Evolutionary conservation across 2,329 filamentous ascomycete genomes (phyloP), one percentile per base, ranked within the genome.

Genomic region (Claviceps africana): DNA sequence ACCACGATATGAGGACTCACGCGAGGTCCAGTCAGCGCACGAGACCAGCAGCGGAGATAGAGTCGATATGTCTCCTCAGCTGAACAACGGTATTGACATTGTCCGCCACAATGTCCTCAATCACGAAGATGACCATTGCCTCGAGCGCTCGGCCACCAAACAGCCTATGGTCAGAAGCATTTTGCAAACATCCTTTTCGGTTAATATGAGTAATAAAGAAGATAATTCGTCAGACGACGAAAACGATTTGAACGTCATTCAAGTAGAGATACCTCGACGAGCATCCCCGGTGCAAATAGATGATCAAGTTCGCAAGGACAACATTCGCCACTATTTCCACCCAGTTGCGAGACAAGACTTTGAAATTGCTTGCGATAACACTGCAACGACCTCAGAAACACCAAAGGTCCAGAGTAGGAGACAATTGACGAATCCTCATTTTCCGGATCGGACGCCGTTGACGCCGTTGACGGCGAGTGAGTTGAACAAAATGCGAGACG

Each of bases 331-430:
- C 33, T 69, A 67, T 55, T 64, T 69, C 39, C 59, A 55, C 28
- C 56, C 60, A 8, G 56, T 51, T 17, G 51, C 51, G 13, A 52
- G 56, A 15, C 47, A 59, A 17, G 57, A 60, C 19, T 65, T 69
- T 43, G 55, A 64, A 19, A 69, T 69, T 56, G 63, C 63, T 48
- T 62, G 56, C 28, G 67, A 69, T 56, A 58, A 65, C 37, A 67
- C 66, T 17, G 65, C 65, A 42, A 67, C 61, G n/a, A 19, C 13
- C 0, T 33, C 15, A 28, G 33, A 35, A 13, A 7, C n/a, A 2
- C 3, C 19, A n/a, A 39, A 35, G 40, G 13, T 35, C 5, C 5
- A 19, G 9, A 35, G n/a, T 5, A 19, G 25, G n/a, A 11, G 10
- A 2, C 25, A 40, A 25, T n/a, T 40, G 9, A 19, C 11, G 8